Evolutionary conservation across 2,329 filamentous ascomycete species (phyloP).

Genomic region (Aaosphaeria pasadenensis): DNA sequence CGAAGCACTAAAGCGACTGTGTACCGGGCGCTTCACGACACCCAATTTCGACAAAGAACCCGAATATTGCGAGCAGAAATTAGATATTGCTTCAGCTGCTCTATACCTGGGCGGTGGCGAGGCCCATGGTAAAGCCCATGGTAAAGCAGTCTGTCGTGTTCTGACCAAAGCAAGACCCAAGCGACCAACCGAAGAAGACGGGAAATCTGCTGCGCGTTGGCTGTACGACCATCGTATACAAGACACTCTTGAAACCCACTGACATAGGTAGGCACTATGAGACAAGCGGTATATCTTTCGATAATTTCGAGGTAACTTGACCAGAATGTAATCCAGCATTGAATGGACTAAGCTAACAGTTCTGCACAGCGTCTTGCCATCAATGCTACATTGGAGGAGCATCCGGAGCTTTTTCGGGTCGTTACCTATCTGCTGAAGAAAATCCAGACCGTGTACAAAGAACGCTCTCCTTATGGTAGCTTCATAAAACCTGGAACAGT

Average conservation of each 20-base stretch:
- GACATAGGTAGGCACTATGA: slow-evolving; percentile 1
- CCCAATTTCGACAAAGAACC: background rate
- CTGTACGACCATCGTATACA: background rate
- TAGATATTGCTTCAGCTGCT: background rate
- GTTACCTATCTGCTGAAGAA: background rate
- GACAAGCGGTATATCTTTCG: slow-evolving; percentile 3
- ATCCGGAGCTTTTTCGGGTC: background rate
- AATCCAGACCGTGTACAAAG: background rate
- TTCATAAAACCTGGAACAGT: slow-evolving; percentile 10
- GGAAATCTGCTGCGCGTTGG: background rate
- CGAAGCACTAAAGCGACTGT: background rate
- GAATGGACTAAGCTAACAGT: background rate
- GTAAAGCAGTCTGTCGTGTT: background rate
- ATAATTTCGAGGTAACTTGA: slow-evolving; percentile 3
- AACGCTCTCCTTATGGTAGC: slow-evolving; percentile 4
- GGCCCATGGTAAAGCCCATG: background rate
- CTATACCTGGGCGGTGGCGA: background rate
- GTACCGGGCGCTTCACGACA: background rate
- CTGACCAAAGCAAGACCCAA: background rate
- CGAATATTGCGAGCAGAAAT: background rate
- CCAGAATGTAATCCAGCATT: slow-evolving; percentile 1
- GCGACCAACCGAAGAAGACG: background rate
- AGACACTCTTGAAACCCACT: background rate
- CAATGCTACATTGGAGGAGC: background rate
- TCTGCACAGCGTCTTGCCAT: background rate